phyloP scores from a whole-genome alignment of 2,329 filamentous ascomycete species.

The Aureobasidium sp. region DNA sequence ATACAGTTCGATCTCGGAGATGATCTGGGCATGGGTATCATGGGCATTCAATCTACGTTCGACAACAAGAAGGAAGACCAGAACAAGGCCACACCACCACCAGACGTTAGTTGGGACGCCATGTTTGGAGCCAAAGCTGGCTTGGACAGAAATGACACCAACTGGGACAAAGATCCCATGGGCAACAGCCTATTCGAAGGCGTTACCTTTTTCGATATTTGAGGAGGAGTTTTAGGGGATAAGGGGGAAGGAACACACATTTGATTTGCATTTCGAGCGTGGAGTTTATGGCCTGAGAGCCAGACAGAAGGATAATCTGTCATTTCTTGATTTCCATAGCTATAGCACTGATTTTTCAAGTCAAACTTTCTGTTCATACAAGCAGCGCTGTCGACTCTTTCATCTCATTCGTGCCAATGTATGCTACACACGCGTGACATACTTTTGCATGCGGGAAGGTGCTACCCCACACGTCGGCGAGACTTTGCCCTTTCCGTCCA shows the following conservation, averaged over 20 bases:
- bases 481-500: slow-evolving; percentile 6
- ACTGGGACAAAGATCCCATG: slow-evolving; percentile 8
- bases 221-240: not conserved
- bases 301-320: no score
- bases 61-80: slow-evolving; percentile 5
- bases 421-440: no score
- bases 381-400: no score
- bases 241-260: not conserved
- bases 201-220: slow-evolving; percentile 5
- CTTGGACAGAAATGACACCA: slow-evolving; percentile 5
- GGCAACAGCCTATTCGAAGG: slow-evolving; percentile 11
- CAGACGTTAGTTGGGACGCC: not conserved
- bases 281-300: not conserved
- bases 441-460: no score
- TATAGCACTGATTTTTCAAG: no score
- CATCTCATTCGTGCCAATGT: no score
- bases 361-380: no score
- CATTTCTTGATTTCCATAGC: no score
- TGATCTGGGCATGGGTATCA: slow-evolving; percentile 2
- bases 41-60: not conserved
- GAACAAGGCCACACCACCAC: not conserved
- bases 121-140: slow-evolving; percentile 1
- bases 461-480: not conserved
- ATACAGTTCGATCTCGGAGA: slow-evolving; percentile 1
- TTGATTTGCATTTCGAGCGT: not conserved